Evolutionary conservation across 1,284 basidiomycete genomes (phyloP).

Genomic region (Cutaneotrichosporon cutaneum): DNA sequence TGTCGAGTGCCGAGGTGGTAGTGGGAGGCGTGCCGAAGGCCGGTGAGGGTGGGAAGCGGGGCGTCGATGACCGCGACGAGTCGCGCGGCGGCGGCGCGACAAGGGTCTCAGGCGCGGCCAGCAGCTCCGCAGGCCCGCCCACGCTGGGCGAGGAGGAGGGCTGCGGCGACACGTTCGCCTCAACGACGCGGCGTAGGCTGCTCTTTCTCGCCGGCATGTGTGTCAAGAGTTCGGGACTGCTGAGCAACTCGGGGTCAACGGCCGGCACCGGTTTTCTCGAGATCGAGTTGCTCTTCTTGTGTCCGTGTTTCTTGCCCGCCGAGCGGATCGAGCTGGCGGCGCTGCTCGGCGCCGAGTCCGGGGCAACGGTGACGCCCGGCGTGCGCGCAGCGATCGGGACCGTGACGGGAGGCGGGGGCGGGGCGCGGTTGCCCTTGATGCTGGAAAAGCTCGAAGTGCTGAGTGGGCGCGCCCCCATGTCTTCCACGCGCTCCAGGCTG

Average conservation of each 20-base stretch:
- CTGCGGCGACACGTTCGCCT: neutral
- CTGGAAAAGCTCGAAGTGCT: neutral
- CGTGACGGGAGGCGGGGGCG: slow-evolving; percentile 2
- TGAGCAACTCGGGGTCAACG: slow-evolving; percentile 10
- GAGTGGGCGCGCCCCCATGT: neutral
- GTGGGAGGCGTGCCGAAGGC: slow-evolving; percentile 2
- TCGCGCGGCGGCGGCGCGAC: neutral
- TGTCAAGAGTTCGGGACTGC: neutral
- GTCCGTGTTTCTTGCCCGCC: slow-evolving; percentile 5
- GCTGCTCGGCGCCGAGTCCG: slow-evolving; percentile 1
- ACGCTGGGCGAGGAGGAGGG: neutral
- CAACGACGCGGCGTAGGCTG: neutral
- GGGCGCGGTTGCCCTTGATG: slow-evolving; percentile 1
- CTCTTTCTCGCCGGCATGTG: neutral
- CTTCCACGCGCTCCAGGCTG: neutral
- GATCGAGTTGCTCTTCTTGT: slow-evolving; percentile 3
- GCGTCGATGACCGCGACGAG: neutral
- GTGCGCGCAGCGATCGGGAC: neutral
- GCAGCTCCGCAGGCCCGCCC: neutral
- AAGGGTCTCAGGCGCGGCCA: neutral
- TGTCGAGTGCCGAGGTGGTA: neutral
- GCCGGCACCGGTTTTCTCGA: slow-evolving; percentile 15
- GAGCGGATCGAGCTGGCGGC: slow-evolving; percentile 4
- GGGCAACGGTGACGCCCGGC: neutral
- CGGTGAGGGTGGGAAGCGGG: neutral